Evolutionary conservation across 768 basidiomycete genomes (phyloP), one percentile per base, ranked within the genome.

Genomic region (Agaricus subrufescens): DNA sequence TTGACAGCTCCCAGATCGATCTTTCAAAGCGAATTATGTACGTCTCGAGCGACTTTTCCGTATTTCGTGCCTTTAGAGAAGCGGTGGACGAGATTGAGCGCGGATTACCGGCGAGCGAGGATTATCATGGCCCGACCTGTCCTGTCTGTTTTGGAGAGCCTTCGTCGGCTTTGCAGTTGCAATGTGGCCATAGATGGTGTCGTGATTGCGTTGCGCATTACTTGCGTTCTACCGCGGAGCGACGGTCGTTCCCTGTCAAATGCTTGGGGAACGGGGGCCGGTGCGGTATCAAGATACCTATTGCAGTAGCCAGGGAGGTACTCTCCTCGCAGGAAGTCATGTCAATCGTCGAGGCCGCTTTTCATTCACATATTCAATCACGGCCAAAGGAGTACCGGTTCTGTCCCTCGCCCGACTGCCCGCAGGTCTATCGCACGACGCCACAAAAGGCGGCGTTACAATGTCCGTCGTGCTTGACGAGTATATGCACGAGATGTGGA

Each of bases 341-440:
- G 27, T 71, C 76, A 0, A 61, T 91, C 34, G 69, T 81, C 15
- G 73, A 81, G 11, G 80, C 87, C 0, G 79, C 89, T 0, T 85
- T 86, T 61, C 72, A 80, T n/a, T 67, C 78, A 0, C 75, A 91
- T 63, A 73, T 89, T 19, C 81, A 85, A 57, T 69, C 78, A 2
- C 79, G 78, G 38, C 75, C 86, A 0, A 69, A 75, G 7, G 85
- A 90, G 56, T 86, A 87, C 61, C 77, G 81, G 57, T 85, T 83
- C 61, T 93, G 91, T 68, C 90, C 91, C 0, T 85, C 89, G 0
- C 85, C 91, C 0, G 87, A 92, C 65, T 93, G 91, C 61, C 73
- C 74, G 0, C 86, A 90, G 62, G 75, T 91, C 5, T 93, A 92
- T 65, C 83, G 88, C 27, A 63, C 76, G 2, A 79, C 76, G 0